These are phyloP conservation scores for Kalanchoe fedtschenkoi DNA, from an alignment of 164 flowering plant species.

Conservation along the genomic window DNA sequence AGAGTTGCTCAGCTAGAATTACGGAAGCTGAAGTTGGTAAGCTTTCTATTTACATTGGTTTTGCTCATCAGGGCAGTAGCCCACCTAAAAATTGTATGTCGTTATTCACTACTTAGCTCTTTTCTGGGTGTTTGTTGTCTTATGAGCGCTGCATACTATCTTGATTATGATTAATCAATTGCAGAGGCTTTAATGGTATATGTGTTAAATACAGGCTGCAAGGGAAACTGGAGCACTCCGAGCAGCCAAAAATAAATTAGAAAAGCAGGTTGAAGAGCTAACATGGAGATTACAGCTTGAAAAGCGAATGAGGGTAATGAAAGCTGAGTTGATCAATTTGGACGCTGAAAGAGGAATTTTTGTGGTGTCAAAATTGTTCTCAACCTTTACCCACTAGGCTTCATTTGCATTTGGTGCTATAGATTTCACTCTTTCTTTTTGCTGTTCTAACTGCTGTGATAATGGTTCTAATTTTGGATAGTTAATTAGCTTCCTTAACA, in stretches of 20 bases:
- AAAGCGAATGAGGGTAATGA: constrained; percentile 82
- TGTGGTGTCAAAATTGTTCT: neutral
- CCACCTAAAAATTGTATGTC: neutral
- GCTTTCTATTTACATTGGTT: neutral
- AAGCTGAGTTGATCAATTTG: neutral
- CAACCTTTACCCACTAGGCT: neutral
- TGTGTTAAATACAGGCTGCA: constrained; percentile 48
- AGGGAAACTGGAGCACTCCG: constrained; percentile 93
- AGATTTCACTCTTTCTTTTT: neutral
- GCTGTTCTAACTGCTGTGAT: neutral
- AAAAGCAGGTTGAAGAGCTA: constrained; percentile 96
- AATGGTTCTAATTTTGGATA: too few relatives aligned
- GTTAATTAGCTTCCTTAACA: neutral
- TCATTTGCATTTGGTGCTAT: neutral
- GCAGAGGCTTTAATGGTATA: neutral
- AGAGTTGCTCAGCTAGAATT: constrained; percentile 77
- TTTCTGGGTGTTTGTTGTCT: neutral
- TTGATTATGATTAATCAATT: neutral
- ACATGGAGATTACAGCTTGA: constrained; percentile 87
- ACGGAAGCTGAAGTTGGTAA: constrained; percentile 88
- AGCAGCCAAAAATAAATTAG: constrained; percentile 92
- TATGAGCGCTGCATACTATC: neutral
- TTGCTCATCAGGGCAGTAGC: neutral
- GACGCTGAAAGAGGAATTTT: neutral
- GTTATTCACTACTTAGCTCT: neutral